phyloP scores from a whole-genome alignment of 2,329 filamentous ascomycete genomes.

The Sporothrix humicola region DNA sequence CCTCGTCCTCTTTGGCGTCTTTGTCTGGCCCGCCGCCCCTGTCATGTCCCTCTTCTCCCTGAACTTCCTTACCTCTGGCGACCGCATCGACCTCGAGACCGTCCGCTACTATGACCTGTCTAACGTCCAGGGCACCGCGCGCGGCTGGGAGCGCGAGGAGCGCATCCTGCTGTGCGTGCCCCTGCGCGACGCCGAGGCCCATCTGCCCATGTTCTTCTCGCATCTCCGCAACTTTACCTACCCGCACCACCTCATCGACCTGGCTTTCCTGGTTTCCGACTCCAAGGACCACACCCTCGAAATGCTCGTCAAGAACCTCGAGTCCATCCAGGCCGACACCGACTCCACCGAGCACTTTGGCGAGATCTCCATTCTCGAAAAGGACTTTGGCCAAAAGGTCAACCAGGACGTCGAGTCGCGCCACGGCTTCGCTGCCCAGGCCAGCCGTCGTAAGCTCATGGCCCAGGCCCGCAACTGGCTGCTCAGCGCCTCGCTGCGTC shows the following conservation, averaged over 20 bases:
- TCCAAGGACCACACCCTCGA: slow-evolving; percentile 89
- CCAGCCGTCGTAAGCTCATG: slow-evolving; percentile 93
- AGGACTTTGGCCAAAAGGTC: slow-evolving; percentile 98
- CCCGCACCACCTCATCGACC: slow-evolving; percentile 92
- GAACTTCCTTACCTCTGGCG: slow-evolving; percentile 69
- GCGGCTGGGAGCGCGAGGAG: slow-evolving; percentile 96
- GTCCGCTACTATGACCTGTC: slow-evolving; percentile 96
- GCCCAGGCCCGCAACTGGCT: slow-evolving; percentile 98
- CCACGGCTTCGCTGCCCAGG: slow-evolving; percentile 96
- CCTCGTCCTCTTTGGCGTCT: slow-evolving; percentile 71
- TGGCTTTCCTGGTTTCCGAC: slow-evolving; percentile 96
- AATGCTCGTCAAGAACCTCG: slow-evolving; percentile 75
- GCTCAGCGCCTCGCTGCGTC: slow-evolving; percentile 86
- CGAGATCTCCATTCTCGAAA: slow-evolving; percentile 97
- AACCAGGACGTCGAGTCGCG: slow-evolving; percentile 97
- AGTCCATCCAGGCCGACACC: slow-evolving; percentile 77
- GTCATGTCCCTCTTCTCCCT: slow-evolving; percentile 69
- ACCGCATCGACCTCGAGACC: slow-evolving; percentile 84
- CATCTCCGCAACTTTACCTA: slow-evolving; percentile 97
- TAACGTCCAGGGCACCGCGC: slow-evolving; percentile 86
- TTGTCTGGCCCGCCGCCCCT: slow-evolving; percentile 72
- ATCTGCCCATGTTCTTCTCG: slow-evolving; percentile 98
- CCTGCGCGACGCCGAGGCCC: slow-evolving; percentile 86
- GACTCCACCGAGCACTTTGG: slow-evolving; percentile 85
- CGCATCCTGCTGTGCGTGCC: slow-evolving; percentile 94